These are phyloP conservation scores for Cydonia oblonga DNA, from an alignment of 331 rosid species.

Conservation along the genomic window DNA sequence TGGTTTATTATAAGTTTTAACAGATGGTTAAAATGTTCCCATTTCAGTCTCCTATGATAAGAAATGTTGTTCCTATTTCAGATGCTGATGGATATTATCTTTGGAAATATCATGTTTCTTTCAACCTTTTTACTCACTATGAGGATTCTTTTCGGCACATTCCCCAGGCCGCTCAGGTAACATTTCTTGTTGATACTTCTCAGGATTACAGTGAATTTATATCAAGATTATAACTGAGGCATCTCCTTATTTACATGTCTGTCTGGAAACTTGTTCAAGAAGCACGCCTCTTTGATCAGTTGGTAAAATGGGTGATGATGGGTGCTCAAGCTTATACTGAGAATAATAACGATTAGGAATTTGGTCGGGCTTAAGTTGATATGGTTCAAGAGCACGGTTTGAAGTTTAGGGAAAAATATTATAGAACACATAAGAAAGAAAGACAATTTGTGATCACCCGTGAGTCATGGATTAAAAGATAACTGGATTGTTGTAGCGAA, in stretches of 20 bases:
- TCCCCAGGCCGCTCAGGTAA: constrained; percentile 42
- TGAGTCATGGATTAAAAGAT: background rate
- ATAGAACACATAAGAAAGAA: background rate
- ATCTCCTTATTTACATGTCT: background rate
- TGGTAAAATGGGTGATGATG: background rate
- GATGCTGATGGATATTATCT: constrained; percentile 42
- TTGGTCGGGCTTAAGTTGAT: background rate
- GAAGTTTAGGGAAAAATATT: background rate
- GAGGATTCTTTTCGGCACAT: constrained; percentile 37
- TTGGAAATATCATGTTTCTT: constrained; percentile 62
- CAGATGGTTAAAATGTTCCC: constrained; percentile 5
- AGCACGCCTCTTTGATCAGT: background rate
- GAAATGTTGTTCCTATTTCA: constrained; percentile 23
- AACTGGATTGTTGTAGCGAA: background rate
- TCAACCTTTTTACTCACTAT: constrained; percentile 37
- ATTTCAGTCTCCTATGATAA: constrained; percentile 22
- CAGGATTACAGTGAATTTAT: background rate
- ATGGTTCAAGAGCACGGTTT: background rate
- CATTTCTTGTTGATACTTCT: background rate
- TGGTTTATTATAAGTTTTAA: background rate
- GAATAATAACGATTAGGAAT: background rate
- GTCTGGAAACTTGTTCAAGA: background rate
- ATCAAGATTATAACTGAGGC: background rate
- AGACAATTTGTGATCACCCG: background rate
- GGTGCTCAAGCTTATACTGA: background rate